Percentiles rank a stretch among this genome's conserved stretches.
Conservation (phyloP, 169 alveolate species). For the Babesia bigemina region DNA sequence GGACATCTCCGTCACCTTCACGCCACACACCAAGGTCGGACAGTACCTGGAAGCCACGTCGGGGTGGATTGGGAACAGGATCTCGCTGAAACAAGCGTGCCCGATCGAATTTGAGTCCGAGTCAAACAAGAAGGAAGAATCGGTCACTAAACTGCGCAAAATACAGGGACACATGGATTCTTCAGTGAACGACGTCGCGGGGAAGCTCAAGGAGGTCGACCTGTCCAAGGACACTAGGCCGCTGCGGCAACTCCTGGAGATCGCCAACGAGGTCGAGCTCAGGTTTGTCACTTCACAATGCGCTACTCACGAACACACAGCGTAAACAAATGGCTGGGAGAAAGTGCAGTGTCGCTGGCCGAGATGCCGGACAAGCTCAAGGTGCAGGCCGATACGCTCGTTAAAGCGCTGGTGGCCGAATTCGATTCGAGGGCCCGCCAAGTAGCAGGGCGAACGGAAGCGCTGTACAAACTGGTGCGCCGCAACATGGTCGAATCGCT, state of each 20-base stretch:
- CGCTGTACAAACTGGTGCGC: neutral
- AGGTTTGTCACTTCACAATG: neutral
- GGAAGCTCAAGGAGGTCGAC: conserved; percentile 15
- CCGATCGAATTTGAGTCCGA: neutral
- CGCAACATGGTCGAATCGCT: conserved; percentile 15
- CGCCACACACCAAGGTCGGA: neutral
- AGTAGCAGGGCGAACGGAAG: neutral
- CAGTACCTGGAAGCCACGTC: neutral
- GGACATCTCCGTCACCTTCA: neutral
- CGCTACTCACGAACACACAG: neutral
- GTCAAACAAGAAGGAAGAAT: neutral
- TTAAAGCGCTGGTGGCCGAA: conserved; percentile 11
- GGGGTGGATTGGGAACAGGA: conserved; percentile 4
- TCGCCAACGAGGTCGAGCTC: conserved; percentile 16
- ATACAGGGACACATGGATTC: conserved; percentile 6
- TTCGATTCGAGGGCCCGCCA: conserved; percentile 8
- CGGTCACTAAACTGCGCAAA: neutral
- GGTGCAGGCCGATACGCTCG: conserved; percentile 24
- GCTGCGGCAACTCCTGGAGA: conserved; percentile 10
- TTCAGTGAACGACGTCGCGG: conserved; percentile 19
- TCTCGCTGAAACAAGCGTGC: conserved; percentile 5
- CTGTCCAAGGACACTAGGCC: neutral
- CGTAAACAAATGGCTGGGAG: conserved; percentile 28
- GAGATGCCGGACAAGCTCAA: conserved; percentile 28
- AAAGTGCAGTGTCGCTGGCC: conserved; percentile 8